Evolutionary conservation across 257 asterid genomes (phyloP).

Genomic region (Nicotiana tabacum): DNA sequence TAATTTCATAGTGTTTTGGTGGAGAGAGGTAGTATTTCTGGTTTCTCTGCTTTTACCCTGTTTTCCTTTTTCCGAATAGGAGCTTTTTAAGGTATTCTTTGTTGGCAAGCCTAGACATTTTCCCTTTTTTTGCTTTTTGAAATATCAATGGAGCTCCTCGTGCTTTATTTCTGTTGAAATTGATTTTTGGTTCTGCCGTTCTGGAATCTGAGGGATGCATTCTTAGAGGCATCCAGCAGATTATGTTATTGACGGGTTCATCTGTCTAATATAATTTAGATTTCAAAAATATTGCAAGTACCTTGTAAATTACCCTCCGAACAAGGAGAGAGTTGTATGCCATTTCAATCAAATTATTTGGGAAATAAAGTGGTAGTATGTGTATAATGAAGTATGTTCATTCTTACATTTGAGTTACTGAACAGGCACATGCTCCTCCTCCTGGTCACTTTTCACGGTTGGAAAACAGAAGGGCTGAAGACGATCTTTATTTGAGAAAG

Average conservation of each 20-base stretch:
- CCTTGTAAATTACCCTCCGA: neutral
- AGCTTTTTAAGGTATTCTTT: neutral
- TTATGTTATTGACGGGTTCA: neutral
- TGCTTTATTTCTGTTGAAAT: neutral
- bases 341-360: neutral
- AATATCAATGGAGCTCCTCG: neutral
- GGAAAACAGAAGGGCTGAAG: constrained; percentile 9
- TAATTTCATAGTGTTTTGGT: neutral
- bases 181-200: neutral
- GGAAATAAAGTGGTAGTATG: neutral
- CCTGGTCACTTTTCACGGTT: constrained; percentile 17
- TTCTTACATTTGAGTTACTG: constrained; percentile 12
- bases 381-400: neutral
- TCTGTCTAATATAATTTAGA: neutral
- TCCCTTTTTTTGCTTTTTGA: neutral
- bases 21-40: neutral
- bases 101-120: neutral
- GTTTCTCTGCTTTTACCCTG: neutral
- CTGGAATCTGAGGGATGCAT: neutral
- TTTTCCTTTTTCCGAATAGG: neutral
- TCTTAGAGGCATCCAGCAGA: neutral
- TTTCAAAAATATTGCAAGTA: neutral
- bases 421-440: constrained; percentile 16
- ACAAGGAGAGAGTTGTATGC: neutral
- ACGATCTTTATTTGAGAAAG: constrained; percentile 7